Conservation (phyloP, 2,329 filamentous ascomycete genomes). For the Rhynchosporium secalis region DNA sequence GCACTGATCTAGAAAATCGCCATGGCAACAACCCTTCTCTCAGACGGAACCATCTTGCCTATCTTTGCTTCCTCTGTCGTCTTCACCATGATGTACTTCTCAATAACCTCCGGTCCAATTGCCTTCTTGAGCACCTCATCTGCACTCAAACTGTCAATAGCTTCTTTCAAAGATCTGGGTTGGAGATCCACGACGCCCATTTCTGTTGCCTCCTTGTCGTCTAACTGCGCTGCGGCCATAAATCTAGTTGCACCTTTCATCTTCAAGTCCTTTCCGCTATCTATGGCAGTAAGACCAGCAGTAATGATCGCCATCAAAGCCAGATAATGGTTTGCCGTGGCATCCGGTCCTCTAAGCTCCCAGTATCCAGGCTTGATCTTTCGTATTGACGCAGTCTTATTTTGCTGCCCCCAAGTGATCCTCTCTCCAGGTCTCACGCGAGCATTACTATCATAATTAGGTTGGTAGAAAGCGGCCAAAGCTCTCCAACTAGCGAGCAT, state of each 20-base stretch:
- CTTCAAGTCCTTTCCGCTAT: conserved; percentile 45
- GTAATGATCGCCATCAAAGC: conserved; percentile 60
- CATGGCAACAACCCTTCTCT: conserved; percentile 25
- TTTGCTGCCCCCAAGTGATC: conserved; percentile 78
- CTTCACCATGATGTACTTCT: conserved; percentile 59
- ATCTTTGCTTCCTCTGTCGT: conserved; percentile 54
- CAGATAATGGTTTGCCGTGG: conserved; percentile 76
- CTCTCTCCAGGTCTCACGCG: conserved; percentile 68
- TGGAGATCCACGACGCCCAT: conserved; percentile 56
- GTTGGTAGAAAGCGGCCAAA: conserved; percentile 66
- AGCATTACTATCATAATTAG: conserved; percentile 65
- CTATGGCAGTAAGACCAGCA: conserved; percentile 58
- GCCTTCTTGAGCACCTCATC: conserved; percentile 49
- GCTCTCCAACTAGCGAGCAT: conserved; percentile 65
- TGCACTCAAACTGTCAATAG: conserved; percentile 50
- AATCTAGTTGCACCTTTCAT: conserved; percentile 53
- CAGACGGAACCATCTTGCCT: conserved; percentile 29
- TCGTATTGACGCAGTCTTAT: conserved; percentile 71
- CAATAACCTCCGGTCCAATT: conserved; percentile 52
- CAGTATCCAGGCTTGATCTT: conserved; percentile 67
- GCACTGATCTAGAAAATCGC: conserved; percentile 6
- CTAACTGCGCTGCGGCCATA: conserved; percentile 47
- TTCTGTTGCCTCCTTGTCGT: conserved; percentile 45
- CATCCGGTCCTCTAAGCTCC: conserved; percentile 75
- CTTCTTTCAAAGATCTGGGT: conserved; percentile 54